Percentiles rank a stretch among this genome's conserved stretches.
phyloP scores from a whole-genome alignment of 164 flowering plant species.

The Magnolia sinica region DNA sequence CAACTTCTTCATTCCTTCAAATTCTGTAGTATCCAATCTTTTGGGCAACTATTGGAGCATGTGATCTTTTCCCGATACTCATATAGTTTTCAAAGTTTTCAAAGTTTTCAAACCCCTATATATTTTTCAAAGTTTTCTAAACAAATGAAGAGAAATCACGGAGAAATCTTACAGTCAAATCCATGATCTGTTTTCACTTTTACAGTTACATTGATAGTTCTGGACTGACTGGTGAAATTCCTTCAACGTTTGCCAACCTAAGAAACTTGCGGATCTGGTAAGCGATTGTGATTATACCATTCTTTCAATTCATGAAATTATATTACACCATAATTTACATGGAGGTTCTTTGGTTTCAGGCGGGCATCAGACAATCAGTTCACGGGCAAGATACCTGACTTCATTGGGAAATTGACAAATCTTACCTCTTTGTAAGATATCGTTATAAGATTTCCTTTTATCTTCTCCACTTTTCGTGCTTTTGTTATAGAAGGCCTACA shows the following conservation, averaged over 20 bases:
- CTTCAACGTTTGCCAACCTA: conserved; percentile 29
- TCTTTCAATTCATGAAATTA: too few species aligned
- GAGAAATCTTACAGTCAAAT: neutral
- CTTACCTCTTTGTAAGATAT: conserved; percentile 3
- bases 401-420: conserved; percentile 13
- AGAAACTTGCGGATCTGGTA: conserved; percentile 25
- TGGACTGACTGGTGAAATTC: conserved; percentile 39
- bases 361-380: conserved; percentile 11
- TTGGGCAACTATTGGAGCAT: too few species aligned
- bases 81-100: too few species aligned
- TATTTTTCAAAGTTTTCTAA: too few species aligned
- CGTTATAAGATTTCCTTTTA: neutral
- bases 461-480: neutral
- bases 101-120: too few species aligned
- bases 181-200: neutral
- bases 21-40: too few species aligned
- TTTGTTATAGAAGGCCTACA: too few species aligned
- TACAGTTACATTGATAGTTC: conserved; percentile 33
- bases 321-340: too few species aligned
- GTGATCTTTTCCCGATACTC: too few species aligned
- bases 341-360: neutral
- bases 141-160: neutral
- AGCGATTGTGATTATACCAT: conserved; percentile 2
- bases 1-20: too few species aligned
- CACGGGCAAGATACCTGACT: conserved; percentile 9